Percentiles rank a stretch among this genome's conserved stretches.
Conservation (phyloP, 768 basidiomycete genomes). For the Thelephora ganbajun region DNA sequence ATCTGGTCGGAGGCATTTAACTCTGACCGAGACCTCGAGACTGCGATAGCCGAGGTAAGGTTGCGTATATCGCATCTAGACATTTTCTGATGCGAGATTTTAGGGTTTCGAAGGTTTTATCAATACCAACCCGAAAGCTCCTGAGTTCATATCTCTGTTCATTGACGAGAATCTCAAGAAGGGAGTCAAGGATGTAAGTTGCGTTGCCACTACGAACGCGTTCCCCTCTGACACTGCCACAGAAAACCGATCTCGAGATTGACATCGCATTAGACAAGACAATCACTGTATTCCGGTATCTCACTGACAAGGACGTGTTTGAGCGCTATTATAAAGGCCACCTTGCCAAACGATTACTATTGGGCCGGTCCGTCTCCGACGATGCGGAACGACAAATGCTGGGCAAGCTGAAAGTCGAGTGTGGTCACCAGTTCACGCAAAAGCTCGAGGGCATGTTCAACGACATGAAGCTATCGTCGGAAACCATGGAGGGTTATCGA, state of each 20-base stretch:
- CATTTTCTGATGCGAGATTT: not conserved
- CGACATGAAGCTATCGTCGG: conserved; percentile 82
- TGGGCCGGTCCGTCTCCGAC: conserved; percentile 82
- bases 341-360: conserved; percentile 83
- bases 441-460: conserved; percentile 98
- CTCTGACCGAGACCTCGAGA: conserved; percentile 65
- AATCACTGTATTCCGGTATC: conserved; percentile 87
- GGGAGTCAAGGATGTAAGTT: conserved; percentile 81
- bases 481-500: conserved; percentile 67
- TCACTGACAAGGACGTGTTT: conserved; percentile 93
- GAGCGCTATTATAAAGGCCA: conserved; percentile 97
- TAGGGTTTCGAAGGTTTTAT: conserved; percentile 91
- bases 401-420: conserved; percentile 92
- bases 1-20: conserved; percentile 62
- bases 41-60: conserved; percentile 70
- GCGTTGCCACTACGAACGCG: not conserved
- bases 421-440: conserved; percentile 93
- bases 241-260: conserved; percentile 95
- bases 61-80: not conserved
- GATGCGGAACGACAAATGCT: conserved; percentile 98
- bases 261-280: conserved; percentile 88
- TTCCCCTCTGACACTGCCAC: conserved; percentile 5
- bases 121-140: conserved; percentile 73
- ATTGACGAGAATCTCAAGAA: conserved; percentile 94
- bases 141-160: conserved; percentile 92